These are phyloP conservation scores for Coccomyxa sp. DNA, from an alignment of 139 green algal species.

Conservation along the genomic window DNA sequence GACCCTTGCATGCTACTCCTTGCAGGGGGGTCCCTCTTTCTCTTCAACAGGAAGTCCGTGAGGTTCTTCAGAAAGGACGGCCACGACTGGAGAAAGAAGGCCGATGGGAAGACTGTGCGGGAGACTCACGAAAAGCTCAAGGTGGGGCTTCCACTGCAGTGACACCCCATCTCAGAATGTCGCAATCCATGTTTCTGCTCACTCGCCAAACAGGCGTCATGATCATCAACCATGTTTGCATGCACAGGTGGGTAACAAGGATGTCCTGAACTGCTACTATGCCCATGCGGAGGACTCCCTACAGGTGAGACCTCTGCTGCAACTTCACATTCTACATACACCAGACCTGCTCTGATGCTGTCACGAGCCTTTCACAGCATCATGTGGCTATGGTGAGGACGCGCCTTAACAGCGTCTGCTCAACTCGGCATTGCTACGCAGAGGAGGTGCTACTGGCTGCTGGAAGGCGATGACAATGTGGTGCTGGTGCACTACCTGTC, in stretches of 20 bases:
- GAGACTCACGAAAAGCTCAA: constrained; percentile 88
- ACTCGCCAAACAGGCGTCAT: too few species aligned
- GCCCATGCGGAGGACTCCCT: constrained; percentile 53
- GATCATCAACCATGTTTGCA: neutral
- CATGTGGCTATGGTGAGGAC: too few species aligned
- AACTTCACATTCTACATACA: too few species aligned
- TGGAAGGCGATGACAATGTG: constrained; percentile 39
- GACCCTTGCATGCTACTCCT: neutral
- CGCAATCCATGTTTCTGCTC: neutral
- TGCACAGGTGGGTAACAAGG: constrained; percentile 39
- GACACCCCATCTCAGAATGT: neutral
- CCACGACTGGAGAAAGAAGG: constrained; percentile 76
- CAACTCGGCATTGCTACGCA: too few species aligned
- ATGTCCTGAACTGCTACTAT: constrained; percentile 79
- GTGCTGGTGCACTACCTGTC: constrained; percentile 63
- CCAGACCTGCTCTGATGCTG: too few species aligned
- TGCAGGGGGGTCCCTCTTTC: constrained; percentile 58
- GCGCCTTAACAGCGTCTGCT: too few species aligned
- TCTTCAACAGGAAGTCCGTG: constrained; percentile 59
- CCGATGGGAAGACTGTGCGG: constrained; percentile 65
- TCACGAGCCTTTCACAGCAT: too few species aligned
- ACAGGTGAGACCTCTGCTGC: too few species aligned
- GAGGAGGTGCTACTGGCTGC: constrained; percentile 70
- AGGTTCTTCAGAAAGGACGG: constrained; percentile 68
- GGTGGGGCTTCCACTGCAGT: constrained; percentile 6